Conservation (phyloP, 371 early-diverging fungal genomes). For the Parasitella parasitica region DNA sequence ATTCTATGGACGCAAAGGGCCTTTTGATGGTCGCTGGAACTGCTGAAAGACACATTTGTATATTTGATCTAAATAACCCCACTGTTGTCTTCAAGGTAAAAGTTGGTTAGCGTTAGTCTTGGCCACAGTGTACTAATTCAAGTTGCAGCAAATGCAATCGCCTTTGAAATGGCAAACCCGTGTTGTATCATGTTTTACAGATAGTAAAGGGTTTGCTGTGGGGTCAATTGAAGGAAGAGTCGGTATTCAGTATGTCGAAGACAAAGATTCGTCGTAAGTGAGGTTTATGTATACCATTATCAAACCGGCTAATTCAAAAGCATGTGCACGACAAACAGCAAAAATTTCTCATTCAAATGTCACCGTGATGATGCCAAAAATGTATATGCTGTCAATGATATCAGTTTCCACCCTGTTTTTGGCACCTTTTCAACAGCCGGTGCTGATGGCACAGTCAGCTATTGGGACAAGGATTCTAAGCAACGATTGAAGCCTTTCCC, state of each 20-base stretch:
- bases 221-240: slow-evolving; percentile 94
- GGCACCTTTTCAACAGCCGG: slow-evolving; percentile 94
- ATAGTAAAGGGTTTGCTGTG: slow-evolving; percentile 81
- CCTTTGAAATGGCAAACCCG: slow-evolving; percentile 91
- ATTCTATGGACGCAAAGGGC: slow-evolving; percentile 77
- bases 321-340: too few relatives aligned
- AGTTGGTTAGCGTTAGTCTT: too few relatives aligned
- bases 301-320: too few relatives aligned
- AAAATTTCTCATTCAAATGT: slow-evolving; percentile 93
- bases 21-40: slow-evolving; percentile 33
- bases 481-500: slow-evolving; percentile 76
- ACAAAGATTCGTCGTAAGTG: slow-evolving; percentile 71
- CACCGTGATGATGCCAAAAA: slow-evolving; percentile 79
- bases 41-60: slow-evolving; percentile 61
- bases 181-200: slow-evolving; percentile 74
- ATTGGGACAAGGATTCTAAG: slow-evolving; percentile 96
- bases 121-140: neutral
- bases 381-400: slow-evolving; percentile 82
- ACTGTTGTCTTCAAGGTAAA: slow-evolving; percentile 68
- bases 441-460: slow-evolving; percentile 87
- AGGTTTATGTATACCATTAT: too few relatives aligned
- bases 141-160: slow-evolving; percentile 57
- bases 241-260: slow-evolving; percentile 88
- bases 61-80: slow-evolving; percentile 82
- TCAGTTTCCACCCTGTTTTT: slow-evolving; percentile 83